Percentiles rank a stretch among this genome's conserved stretches.
Evolutionary conservation across 2,329 filamentous ascomycete genomes (phyloP).

Genomic region (Fonsecaea pedrosoi): DNA sequence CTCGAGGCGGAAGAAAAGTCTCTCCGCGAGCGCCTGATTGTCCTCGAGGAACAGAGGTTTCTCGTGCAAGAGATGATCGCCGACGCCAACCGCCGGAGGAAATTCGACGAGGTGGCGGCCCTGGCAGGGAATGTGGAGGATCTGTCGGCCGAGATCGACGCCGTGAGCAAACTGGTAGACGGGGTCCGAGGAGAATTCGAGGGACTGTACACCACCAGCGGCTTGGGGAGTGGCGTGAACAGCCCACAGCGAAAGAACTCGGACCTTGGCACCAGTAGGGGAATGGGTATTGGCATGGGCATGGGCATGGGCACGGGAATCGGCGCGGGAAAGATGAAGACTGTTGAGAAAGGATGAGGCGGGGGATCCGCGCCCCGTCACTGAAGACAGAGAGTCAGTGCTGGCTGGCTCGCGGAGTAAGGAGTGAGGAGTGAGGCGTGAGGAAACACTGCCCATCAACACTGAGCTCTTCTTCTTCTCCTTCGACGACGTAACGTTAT

Average conservation of each 20-base stretch:
- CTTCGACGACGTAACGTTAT: background rate
- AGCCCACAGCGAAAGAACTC: conserved; percentile 27
- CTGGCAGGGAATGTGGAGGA: conserved; percentile 82
- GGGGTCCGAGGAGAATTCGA: conserved; percentile 66
- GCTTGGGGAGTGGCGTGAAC: conserved; percentile 35
- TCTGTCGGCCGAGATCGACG: conserved; percentile 77
- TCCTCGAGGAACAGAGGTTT: conserved; percentile 90
- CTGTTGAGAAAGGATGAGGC: conserved; percentile 24
- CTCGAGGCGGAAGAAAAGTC: conserved; percentile 85
- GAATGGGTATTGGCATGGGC: background rate
- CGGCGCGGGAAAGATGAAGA: conserved; percentile 24
- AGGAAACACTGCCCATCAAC: background rate
- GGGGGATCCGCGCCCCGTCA: too few relatives aligned
- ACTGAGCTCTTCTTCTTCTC: too few relatives aligned
- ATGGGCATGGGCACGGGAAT: too few relatives aligned
- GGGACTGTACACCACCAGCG: conserved; percentile 52
- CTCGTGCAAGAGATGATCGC: conserved; percentile 86
- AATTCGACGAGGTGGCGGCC: conserved; percentile 86
- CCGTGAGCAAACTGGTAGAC: conserved; percentile 68
- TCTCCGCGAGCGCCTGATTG: conserved; percentile 76
- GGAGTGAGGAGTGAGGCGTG: background rate
- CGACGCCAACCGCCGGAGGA: conserved; percentile 74
- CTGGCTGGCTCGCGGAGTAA: too few relatives aligned
- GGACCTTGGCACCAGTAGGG: background rate
- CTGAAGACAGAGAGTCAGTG: too few relatives aligned